phyloP scores from a whole-genome alignment of 139 green algal species.

The Auxenochlorella pyrenoidosa region DNA sequence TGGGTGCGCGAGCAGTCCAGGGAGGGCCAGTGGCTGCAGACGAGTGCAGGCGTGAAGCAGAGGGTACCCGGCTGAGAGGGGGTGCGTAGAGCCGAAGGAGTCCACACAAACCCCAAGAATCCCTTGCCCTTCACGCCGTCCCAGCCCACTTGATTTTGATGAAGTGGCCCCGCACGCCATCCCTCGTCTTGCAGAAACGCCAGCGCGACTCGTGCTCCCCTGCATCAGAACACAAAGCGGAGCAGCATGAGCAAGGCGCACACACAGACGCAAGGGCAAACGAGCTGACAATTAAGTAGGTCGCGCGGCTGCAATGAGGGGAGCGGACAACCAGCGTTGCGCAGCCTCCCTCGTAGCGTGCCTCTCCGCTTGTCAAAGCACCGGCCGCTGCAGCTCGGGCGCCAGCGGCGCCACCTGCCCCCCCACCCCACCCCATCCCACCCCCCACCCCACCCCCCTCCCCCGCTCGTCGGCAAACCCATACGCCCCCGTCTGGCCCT shows the following conservation, averaged over 20 bases:
- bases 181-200: conserved; percentile 1
- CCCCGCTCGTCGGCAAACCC: too few relatives aligned
- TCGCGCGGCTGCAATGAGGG: too few relatives aligned
- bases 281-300: too few relatives aligned
- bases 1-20: neutral
- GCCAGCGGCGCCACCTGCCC: neutral
- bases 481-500: neutral
- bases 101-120: neutral
- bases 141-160: neutral
- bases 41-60: neutral
- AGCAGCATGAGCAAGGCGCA: too few relatives aligned
- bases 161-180: neutral
- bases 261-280: too few relatives aligned
- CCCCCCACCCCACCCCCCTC: neutral
- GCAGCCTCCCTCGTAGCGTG: neutral
- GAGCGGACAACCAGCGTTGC: too few relatives aligned
- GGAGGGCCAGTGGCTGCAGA: conserved; percentile 5
- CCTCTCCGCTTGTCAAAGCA: neutral
- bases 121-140: neutral
- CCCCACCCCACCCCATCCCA: too few relatives aligned
- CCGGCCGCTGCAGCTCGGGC: neutral
- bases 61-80: neutral
- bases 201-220: conserved; percentile 10
- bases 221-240: neutral
- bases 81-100: too few relatives aligned